Evolutionary conservation across 805 yeast species (phyloP).

Genomic region (Cyberlindnera americana): DNA sequence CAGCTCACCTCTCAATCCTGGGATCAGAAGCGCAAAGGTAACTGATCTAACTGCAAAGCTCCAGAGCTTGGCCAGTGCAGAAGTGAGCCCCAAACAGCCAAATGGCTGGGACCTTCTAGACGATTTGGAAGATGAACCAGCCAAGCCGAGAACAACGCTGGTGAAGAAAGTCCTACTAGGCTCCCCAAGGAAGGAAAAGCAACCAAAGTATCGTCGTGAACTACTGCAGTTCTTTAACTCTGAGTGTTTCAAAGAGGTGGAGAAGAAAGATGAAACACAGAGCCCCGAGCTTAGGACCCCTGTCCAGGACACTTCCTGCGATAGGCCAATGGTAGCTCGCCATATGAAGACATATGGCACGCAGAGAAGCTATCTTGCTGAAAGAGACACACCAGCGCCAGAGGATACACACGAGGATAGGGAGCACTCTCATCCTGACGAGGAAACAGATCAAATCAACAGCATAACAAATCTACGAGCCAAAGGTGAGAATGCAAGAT

Average conservation of each 20-base stretch:
- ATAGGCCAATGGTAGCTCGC: neutral
- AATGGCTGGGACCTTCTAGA: conserved; percentile 13
- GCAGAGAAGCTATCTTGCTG: conserved; percentile 10
- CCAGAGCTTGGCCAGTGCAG: neutral
- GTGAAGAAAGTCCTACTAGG: conserved; percentile 5
- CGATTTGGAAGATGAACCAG: conserved; percentile 6
- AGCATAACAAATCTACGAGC: conserved; percentile 30
- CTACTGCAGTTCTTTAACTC: conserved; percentile 16
- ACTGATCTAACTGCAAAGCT: conserved; percentile 1
- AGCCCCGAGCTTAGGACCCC: neutral
- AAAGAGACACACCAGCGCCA: conserved; percentile 13
- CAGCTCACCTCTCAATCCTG: neutral
- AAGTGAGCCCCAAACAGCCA: too few species aligned
- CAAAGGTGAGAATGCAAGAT: conserved; percentile 34
- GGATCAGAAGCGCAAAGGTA: conserved; percentile 1
- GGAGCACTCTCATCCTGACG: conserved; percentile 10
- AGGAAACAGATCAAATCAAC: conserved; percentile 14
- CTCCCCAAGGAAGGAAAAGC: conserved; percentile 11
- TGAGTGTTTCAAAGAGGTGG: neutral
- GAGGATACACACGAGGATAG: conserved; percentile 10
- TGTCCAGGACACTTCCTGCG: neutral
- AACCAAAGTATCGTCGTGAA: conserved; percentile 9
- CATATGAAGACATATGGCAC: conserved; percentile 5
- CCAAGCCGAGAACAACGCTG: conserved; percentile 2
- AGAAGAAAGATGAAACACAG: neutral